Evolutionary conservation across 1,139 yeast genomes (phyloP).

Genomic region (Candida pseudoviswanathii): DNA sequence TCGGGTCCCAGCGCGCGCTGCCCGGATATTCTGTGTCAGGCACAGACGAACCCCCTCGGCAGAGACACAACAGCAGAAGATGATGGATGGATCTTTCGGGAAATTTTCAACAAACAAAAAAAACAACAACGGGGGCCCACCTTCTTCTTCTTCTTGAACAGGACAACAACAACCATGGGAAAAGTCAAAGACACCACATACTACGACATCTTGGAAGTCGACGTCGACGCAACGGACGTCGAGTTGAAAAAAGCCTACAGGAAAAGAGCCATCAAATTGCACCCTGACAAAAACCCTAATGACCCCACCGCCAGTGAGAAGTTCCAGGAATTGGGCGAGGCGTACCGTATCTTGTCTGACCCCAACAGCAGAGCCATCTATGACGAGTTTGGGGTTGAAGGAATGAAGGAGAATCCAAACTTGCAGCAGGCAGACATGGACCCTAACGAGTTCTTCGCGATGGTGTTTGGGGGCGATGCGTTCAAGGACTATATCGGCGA

Average conservation of each 20-base stretch:
- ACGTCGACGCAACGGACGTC: not conserved
- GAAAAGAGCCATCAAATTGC: not conserved
- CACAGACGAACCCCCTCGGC: no score
- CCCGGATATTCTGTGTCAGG: no score
- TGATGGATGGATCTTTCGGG: not conserved
- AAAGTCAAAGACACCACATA: constrained; percentile 93
- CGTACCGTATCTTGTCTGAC: not conserved
- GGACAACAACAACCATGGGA: not conserved
- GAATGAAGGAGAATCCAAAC: constrained; percentile 33
- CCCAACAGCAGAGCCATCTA: not conserved
- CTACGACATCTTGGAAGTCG: constrained; percentile 8
- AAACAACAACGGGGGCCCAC: not conserved
- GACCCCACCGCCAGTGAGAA: not conserved
- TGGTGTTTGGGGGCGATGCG: constrained; percentile 83
- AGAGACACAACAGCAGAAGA: no score
- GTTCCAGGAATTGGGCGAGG: not conserved
- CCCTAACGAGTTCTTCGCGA: constrained; percentile 61
- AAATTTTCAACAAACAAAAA: not conserved
- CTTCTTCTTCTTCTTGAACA: not conserved
- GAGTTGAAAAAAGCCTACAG: not conserved
- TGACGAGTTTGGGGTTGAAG: constrained; percentile 24
- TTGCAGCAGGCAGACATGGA: constrained; percentile 32
- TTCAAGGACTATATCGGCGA: constrained; percentile 80
- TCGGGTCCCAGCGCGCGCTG: no score
- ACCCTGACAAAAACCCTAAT: not conserved